Base-by-base conservation (phyloP, 2,329 filamentous ascomycete species). In the Sporothrix brasiliensis region DNA sequence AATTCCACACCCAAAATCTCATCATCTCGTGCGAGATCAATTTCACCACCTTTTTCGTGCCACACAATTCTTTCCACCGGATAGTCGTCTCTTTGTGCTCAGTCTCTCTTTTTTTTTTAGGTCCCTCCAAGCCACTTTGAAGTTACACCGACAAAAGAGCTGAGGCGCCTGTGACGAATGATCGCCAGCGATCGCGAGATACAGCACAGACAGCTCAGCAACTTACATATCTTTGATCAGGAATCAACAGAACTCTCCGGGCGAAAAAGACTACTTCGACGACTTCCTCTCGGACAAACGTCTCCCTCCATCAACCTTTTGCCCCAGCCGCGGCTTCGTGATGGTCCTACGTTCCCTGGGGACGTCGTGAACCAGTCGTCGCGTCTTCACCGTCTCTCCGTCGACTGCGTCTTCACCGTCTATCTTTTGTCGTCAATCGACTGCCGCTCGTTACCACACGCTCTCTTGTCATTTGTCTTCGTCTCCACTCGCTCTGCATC, bases 301-400 rank as follows among this genome's bases (percentile, higher is more conserved):
- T 27, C 24, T 24, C 34, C n/a, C n/a, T 5, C 13, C 24, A 24
- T 65, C 44, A 2, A 65, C 3, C 41, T 14, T 34, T 14, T 58
- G 49, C 47, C 67, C 68, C 56, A 49, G 69, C 61, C 66, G 66
- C 34, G 54, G 19, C 49, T 56, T 58, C 68, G 69, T 69, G 66
- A 71, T 71, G 71, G 34, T 71, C 30, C 68, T 71, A 53, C 56
- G 52, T 63, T 52, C 52, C 49, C 39, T 63, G 39, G 34, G 30
- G 65, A 54, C 69, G 65, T 56, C 69, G 69, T 70, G 65, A 70
- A 68, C 54, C 47, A 41, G 54, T 39, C 41, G 21, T 67, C 47
- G 21, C 69, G 39, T 63, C 67, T 67, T 66, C 60, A 50, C 39
- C 63, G 19, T 41, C 27, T 47, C 41, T n/a, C n/a, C 52, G 44